These are phyloP conservation scores for Lecanicillium sp. DNA, from an alignment of 2,329 filamentous ascomycete species.

Conservation along the genomic window DNA sequence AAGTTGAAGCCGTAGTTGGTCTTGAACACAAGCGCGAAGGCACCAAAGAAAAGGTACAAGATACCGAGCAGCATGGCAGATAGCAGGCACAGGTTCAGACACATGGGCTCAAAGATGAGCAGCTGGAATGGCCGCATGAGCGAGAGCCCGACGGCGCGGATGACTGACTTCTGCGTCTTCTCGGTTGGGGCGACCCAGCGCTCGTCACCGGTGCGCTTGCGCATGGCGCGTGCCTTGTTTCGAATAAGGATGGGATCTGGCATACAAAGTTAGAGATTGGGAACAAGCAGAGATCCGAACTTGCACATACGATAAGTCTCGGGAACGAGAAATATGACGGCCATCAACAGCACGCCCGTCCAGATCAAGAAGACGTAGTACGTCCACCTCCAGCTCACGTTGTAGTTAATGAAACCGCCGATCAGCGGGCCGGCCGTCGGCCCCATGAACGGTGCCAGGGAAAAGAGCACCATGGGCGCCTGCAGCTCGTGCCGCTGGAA, in stretches of 20 bases:
- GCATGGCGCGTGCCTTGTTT: slow-evolving; percentile 62
- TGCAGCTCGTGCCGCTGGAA: slow-evolving; percentile 64
- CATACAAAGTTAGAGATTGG: too few relatives aligned
- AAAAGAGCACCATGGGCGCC: slow-evolving; percentile 78
- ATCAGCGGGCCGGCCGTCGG: slow-evolving; percentile 54
- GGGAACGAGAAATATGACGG: slow-evolving; percentile 68
- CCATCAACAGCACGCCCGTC: slow-evolving; percentile 57
- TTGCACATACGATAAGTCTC: slow-evolving; percentile 74
- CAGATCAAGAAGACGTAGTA: slow-evolving; percentile 84
- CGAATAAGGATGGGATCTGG: slow-evolving; percentile 62
- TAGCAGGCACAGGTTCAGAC: slow-evolving; percentile 71
- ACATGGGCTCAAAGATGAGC: slow-evolving; percentile 78
- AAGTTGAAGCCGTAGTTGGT: slow-evolving; percentile 69
- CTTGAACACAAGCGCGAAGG: slow-evolving; percentile 74
- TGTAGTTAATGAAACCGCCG: slow-evolving; percentile 78
- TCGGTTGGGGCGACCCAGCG: slow-evolving; percentile 75
- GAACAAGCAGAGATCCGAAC: too few relatives aligned
- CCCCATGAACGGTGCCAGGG: slow-evolving; percentile 58
- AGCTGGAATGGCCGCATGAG: slow-evolving; percentile 71
- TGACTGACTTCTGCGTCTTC: slow-evolving; percentile 61
- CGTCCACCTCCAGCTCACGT: slow-evolving; percentile 70
- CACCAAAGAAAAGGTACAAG: slow-evolving; percentile 85
- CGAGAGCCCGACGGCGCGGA: slow-evolving; percentile 51
- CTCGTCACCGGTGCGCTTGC: slow-evolving; percentile 71
- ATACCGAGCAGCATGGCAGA: slow-evolving; percentile 82